Percentiles rank a stretch among this genome's conserved stretches.
Conservation (phyloP, 208 protist genomes). For the Leishmania arabica region DNA sequence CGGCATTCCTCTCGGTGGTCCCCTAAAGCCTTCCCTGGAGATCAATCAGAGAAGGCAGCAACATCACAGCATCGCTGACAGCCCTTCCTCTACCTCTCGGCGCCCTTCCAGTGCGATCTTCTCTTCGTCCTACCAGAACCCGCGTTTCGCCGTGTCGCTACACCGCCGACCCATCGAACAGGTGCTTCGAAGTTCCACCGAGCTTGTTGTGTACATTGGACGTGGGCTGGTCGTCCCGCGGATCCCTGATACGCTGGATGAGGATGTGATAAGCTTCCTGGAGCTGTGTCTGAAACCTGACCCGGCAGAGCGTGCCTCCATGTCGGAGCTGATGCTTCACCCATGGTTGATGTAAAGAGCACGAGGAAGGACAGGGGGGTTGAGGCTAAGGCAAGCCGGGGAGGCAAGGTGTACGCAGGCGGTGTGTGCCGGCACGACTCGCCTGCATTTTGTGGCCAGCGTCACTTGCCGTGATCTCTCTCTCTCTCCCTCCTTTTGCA, state of each 20-base stretch:
- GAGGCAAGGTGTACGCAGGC: not conserved
- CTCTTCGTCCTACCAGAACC: not conserved
- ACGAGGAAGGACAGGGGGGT: not conserved
- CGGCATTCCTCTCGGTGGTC: not conserved
- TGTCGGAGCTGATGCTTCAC: constrained; percentile 45
- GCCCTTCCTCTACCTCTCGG: not conserved
- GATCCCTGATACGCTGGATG: constrained; percentile 50
- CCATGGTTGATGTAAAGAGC: constrained; percentile 48
- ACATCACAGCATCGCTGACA: not conserved
- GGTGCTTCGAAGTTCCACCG: constrained; percentile 33
- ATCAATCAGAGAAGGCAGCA: not conserved
- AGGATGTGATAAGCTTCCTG: constrained; percentile 47
- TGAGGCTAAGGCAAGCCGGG: not conserved
- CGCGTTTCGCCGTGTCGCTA: not conserved
- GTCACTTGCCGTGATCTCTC: constrained; percentile 3
- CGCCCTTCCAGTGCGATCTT: not conserved
- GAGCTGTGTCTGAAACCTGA: constrained; percentile 42
- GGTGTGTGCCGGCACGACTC: not conserved
- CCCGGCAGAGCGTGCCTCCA: constrained; percentile 39
- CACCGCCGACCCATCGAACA: constrained; percentile 21
- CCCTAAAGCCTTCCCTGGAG: not conserved
- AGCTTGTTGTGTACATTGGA: constrained; percentile 42
- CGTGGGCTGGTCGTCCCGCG: constrained; percentile 36
- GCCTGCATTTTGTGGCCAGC: not conserved
- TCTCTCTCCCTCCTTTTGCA: not conserved